Conservation (phyloP, 1,284 basidiomycete species). For the Cystobasidiaceae sp. region DNA sequence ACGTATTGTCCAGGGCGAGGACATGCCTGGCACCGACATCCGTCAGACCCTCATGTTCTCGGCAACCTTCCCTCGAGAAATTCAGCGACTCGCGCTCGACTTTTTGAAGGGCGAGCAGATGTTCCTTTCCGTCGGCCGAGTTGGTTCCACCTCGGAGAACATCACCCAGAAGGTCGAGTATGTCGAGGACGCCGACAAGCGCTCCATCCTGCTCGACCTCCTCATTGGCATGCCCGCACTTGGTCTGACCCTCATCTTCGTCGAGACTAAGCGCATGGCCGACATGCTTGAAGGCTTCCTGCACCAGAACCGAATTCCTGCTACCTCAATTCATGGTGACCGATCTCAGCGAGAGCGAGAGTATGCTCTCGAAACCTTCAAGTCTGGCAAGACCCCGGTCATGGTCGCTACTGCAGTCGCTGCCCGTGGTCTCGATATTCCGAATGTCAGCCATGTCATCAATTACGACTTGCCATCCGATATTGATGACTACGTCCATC, state of each 20-base stretch:
- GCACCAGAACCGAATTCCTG: conserved; percentile 71
- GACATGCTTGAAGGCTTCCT: conserved; percentile 98
- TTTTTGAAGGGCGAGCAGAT: conserved; percentile 62
- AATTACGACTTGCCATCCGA: conserved; percentile 98
- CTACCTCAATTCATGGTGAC: conserved; percentile 98
- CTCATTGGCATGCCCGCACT: conserved; percentile 54
- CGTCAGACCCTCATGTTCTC: conserved; percentile 99
- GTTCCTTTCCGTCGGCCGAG: conserved; percentile 96
- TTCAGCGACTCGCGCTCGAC: conserved; percentile 58
- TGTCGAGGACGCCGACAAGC: conserved; percentile 96
- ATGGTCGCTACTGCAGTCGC: conserved; percentile 98
- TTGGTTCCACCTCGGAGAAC: conserved; percentile 97
- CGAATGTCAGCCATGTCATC: conserved; percentile 97
- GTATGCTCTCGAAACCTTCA: conserved; percentile 90
- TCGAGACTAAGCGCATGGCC: conserved; percentile 99
- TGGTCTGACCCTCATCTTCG: conserved; percentile 92
- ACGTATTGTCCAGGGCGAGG: conserved; percentile 94
- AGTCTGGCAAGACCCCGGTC: conserved; percentile 87
- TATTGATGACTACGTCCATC: conserved; percentile 97
- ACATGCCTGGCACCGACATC: conserved; percentile 88
- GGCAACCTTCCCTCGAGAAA: conserved; percentile 98
- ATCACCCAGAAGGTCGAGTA: conserved; percentile 98
- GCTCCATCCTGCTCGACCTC: conserved; percentile 91
- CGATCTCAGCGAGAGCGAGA: conserved; percentile 97
- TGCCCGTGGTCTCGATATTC: conserved; percentile 97